Conservation (phyloP, 2,329 filamentous ascomycete species). For the Trichoderma atrobrunneum region DNA sequence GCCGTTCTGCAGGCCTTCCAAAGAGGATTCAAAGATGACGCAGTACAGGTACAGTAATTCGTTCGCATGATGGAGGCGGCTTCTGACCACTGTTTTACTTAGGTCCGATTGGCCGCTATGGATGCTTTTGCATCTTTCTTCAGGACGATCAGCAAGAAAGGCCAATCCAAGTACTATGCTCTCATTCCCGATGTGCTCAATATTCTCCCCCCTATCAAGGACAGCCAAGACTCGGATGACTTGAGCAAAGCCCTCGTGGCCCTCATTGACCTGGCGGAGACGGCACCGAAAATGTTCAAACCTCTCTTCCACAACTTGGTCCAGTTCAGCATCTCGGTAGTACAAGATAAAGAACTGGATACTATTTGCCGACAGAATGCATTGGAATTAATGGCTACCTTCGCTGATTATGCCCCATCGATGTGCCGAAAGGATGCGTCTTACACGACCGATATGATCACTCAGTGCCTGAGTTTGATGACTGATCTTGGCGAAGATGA, state of each 20-base stretch:
- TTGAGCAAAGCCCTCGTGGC: slow-evolving; percentile 86
- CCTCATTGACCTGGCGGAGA: slow-evolving; percentile 90
- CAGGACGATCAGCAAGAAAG: slow-evolving; percentile 82
- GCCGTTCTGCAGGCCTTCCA: slow-evolving; percentile 86
- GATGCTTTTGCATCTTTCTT: slow-evolving; percentile 97
- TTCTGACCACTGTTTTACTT: background rate
- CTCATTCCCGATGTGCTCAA: slow-evolving; percentile 91
- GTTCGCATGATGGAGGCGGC: background rate
- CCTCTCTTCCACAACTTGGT: slow-evolving; percentile 89
- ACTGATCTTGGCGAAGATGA: slow-evolving; percentile 94
- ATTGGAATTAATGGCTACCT: slow-evolving; percentile 95
- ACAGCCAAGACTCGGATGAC: slow-evolving; percentile 84
- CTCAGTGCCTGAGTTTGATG: slow-evolving; percentile 96
- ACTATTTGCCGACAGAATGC: slow-evolving; percentile 92
- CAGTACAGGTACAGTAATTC: slow-evolving; percentile 62
- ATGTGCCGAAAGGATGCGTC: slow-evolving; percentile 94
- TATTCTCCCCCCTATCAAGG: slow-evolving; percentile 90
- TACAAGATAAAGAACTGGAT: slow-evolving; percentile 91
- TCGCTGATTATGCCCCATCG: slow-evolving; percentile 87
- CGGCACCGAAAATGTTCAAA: slow-evolving; percentile 97
- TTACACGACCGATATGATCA: slow-evolving; percentile 96
- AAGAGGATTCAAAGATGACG: slow-evolving; percentile 86
- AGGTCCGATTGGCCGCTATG: slow-evolving; percentile 92
- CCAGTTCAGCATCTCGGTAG: slow-evolving; percentile 86
- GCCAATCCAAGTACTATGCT: slow-evolving; percentile 80